phyloP scores from a whole-genome alignment of 2,329 filamentous ascomycete genomes.

The Aspergillus uvarum region DNA sequence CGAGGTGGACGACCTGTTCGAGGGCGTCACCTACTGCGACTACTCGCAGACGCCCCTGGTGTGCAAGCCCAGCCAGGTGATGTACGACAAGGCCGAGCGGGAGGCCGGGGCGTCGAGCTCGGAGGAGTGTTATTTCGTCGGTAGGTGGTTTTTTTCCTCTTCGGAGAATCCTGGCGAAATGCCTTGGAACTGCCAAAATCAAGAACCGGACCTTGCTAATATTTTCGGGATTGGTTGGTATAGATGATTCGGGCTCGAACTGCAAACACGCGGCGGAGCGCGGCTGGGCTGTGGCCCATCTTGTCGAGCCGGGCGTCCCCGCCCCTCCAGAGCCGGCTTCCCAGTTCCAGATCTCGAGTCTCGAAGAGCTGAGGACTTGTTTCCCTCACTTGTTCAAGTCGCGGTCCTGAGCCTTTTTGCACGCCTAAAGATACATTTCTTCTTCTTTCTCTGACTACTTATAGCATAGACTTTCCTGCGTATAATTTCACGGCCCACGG shows the following conservation, averaged over 20 bases:
- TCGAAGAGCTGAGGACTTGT: slow-evolving; percentile 71
- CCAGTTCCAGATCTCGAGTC: slow-evolving; percentile 70
- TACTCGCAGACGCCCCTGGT: slow-evolving; percentile 71
- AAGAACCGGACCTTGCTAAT: slow-evolving; percentile 14
- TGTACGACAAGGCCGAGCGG: slow-evolving; percentile 85
- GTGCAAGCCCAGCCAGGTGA: slow-evolving; percentile 81
- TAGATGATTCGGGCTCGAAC: slow-evolving; percentile 82
- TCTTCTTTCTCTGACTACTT: neutral
- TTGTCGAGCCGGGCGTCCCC: slow-evolving; percentile 73
- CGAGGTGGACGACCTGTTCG: slow-evolving; percentile 82
- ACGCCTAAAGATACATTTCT: neutral
- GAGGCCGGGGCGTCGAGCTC: slow-evolving; percentile 70
- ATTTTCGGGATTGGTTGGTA: neutral
- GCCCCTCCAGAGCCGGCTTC: slow-evolving; percentile 65
- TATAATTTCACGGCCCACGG: neutral
- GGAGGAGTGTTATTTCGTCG: slow-evolving; percentile 86
- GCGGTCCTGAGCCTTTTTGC: slow-evolving; percentile 5
- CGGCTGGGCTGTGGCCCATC: slow-evolving; percentile 83
- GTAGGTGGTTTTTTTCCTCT: slow-evolving; percentile 52
- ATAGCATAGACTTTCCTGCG: neutral
- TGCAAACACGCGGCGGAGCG: slow-evolving; percentile 72
- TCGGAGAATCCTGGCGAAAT: too few relatives aligned
- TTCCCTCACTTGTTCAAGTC: slow-evolving; percentile 85
- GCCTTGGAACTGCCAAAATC: too few relatives aligned
- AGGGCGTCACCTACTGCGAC: slow-evolving; percentile 93